phyloP scores from a whole-genome alignment of 1,284 basidiomycete genomes.

The Sphagnurus paluster region DNA sequence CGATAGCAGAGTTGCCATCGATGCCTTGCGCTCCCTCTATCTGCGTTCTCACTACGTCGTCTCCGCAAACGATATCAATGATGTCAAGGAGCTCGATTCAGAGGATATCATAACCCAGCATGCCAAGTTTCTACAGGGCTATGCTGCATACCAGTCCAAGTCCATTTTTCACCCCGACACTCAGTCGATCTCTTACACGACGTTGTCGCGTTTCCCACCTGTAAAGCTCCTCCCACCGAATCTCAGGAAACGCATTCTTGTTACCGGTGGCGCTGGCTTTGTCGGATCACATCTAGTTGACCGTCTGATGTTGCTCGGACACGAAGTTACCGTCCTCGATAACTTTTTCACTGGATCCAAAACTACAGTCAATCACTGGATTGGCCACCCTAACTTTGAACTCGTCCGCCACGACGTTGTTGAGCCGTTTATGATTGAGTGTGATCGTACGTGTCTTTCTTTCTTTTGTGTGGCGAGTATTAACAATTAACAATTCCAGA shows the following conservation, averaged over 20 bases:
- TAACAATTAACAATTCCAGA: slow-evolving; percentile 47
- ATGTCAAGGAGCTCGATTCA: slow-evolving; percentile 36
- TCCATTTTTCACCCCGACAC: slow-evolving; percentile 80
- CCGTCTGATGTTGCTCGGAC: slow-evolving; percentile 95
- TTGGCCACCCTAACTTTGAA: slow-evolving; percentile 98
- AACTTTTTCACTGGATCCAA: slow-evolving; percentile 99
- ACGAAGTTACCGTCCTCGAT: slow-evolving; percentile 96
- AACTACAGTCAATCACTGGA: slow-evolving; percentile 91
- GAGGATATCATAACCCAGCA: slow-evolving; percentile 46
- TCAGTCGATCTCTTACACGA: slow-evolving; percentile 87
- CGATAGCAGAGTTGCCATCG: slow-evolving; percentile 79
- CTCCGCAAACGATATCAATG: slow-evolving; percentile 39
- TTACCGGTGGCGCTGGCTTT: slow-evolving; percentile 96
- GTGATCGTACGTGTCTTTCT: slow-evolving; percentile 74
- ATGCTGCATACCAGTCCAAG: slow-evolving; percentile 72
- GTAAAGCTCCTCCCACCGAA: slow-evolving; percentile 83
- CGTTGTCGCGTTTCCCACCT: slow-evolving; percentile 87
- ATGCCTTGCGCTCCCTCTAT: slow-evolving; percentile 82
- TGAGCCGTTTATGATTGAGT: slow-evolving; percentile 96
- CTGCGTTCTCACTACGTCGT: slow-evolving; percentile 78
- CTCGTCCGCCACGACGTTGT: slow-evolving; percentile 96
- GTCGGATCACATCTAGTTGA: slow-evolving; percentile 98
- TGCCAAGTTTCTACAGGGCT: slow-evolving; percentile 53
- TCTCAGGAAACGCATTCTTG: slow-evolving; percentile 84
- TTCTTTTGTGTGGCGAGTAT: neutral